phyloP scores from a whole-genome alignment of 2,329 filamentous ascomycete species.

The Triangularia setosa region DNA sequence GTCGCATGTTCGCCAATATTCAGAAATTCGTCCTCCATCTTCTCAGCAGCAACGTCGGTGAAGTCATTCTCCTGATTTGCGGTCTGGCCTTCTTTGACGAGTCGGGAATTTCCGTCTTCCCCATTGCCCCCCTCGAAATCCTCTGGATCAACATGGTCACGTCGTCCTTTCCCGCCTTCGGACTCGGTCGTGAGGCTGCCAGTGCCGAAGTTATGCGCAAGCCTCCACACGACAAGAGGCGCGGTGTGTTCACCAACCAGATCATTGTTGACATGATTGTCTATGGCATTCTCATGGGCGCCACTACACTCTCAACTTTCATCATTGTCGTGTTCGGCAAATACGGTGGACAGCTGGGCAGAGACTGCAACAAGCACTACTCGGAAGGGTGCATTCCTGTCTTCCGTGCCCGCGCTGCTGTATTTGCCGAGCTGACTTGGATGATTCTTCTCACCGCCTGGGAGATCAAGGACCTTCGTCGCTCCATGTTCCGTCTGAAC shows the following conservation, averaged over 20 bases:
- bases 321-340: slow-evolving; percentile 60
- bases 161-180: slow-evolving; percentile 82
- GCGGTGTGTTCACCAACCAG: slow-evolving; percentile 73
- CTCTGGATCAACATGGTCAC: slow-evolving; percentile 96
- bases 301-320: slow-evolving; percentile 61
- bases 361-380: slow-evolving; percentile 59
- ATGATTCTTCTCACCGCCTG: slow-evolving; percentile 70
- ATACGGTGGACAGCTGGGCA: slow-evolving; percentile 53
- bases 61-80: slow-evolving; percentile 75
- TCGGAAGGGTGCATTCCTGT: slow-evolving; percentile 55
- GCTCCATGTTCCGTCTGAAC: slow-evolving; percentile 66
- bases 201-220: slow-evolving; percentile 74
- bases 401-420: slow-evolving; percentile 67
- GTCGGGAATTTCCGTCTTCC: slow-evolving; percentile 72
- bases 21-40: slow-evolving; percentile 83
- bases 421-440: slow-evolving; percentile 71
- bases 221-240: slow-evolving; percentile 66
- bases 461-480: slow-evolving; percentile 72
- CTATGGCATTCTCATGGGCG: slow-evolving; percentile 75
- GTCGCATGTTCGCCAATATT: slow-evolving; percentile 84
- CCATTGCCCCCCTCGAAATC: slow-evolving; percentile 79
- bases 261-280: slow-evolving; percentile 75
- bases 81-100: slow-evolving; percentile 77
- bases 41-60: slow-evolving; percentile 76
- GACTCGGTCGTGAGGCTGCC: slow-evolving; percentile 74